These are phyloP conservation scores for Apiotrichum domesticum DNA, from an alignment of 1,284 basidiomycete species.

Conservation along the genomic window DNA sequence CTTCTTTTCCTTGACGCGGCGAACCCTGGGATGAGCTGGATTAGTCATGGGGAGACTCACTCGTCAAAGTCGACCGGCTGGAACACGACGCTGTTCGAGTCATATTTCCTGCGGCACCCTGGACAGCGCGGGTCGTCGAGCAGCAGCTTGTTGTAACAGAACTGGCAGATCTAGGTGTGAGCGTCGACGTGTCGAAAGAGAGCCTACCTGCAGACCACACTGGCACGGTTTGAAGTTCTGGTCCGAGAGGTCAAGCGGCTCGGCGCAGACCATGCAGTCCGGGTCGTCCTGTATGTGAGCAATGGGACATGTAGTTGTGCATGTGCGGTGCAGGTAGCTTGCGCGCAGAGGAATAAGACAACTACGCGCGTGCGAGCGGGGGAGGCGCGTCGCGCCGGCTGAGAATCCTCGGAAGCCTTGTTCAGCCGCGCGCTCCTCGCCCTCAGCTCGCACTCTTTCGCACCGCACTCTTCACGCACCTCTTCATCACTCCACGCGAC, in stretches of 20 bases:
- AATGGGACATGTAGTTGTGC: no score
- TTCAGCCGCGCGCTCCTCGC: no score
- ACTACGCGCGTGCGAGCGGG: no score
- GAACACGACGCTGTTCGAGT: constrained; percentile 89
- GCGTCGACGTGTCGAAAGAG: background rate
- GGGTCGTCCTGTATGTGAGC: constrained; percentile 70
- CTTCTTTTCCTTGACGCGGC: constrained; percentile 91
- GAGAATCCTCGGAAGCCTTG: no score
- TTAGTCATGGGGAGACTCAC: constrained; percentile 53
- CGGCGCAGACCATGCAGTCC: constrained; percentile 96
- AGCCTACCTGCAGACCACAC: constrained; percentile 88
- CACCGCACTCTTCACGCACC: constrained; percentile 28
- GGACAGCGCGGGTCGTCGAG: constrained; percentile 95
- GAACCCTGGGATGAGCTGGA: constrained; percentile 59
- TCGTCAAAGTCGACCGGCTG: constrained; percentile 93
- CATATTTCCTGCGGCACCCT: constrained; percentile 90
- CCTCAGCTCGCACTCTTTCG: no score
- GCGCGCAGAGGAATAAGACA: no score
- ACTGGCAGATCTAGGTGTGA: constrained; percentile 79
- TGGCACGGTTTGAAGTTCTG: constrained; percentile 99
- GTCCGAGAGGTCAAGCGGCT: constrained; percentile 98
- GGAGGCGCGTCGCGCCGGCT: no score
- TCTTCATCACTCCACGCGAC: constrained; percentile 99
- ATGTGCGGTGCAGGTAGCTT: no score
- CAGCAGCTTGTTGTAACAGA: constrained; percentile 99